Conservation (phyloP, 805 yeast species). For the Starmerella sp. region DNA sequence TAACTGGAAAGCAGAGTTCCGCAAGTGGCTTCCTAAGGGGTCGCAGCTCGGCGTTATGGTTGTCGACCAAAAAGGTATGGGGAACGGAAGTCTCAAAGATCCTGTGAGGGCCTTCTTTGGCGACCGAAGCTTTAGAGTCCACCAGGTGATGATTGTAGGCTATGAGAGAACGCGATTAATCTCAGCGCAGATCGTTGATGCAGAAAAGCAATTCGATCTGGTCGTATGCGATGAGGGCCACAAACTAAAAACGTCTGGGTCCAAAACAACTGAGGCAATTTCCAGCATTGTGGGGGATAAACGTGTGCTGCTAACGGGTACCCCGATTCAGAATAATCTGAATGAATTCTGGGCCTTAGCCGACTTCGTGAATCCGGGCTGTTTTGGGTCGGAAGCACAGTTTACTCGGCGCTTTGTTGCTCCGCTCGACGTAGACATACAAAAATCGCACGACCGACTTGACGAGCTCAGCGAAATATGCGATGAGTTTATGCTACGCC, state of each 20-base stretch:
- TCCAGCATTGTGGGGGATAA: constrained; percentile 42
- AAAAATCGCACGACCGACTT: constrained; percentile 51
- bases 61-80: constrained; percentile 33
- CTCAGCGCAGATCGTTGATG: neutral
- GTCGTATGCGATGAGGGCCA: constrained; percentile 95
- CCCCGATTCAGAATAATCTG: constrained; percentile 89
- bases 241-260: constrained; percentile 62
- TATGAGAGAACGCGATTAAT: constrained; percentile 67
- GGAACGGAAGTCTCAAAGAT: constrained; percentile 14
- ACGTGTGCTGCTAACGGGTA: constrained; percentile 67
- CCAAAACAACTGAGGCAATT: constrained; percentile 58
- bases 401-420: constrained; percentile 42
- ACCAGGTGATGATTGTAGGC: constrained; percentile 75
- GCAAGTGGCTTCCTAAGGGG: constrained; percentile 60
- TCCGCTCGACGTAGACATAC: constrained; percentile 41
- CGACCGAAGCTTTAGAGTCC: constrained; percentile 52
- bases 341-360: constrained; percentile 69
- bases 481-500: constrained; percentile 52
- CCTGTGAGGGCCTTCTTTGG: constrained; percentile 31
- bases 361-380: constrained; percentile 75
- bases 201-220: constrained; percentile 40
- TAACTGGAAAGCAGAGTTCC: constrained; percentile 83
- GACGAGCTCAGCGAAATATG: constrained; percentile 56
- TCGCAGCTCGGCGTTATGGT: constrained; percentile 58
- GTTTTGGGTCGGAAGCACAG: constrained; percentile 49